Conservation (phyloP, 2,329 filamentous ascomycete genomes). For the Rhytidhysteron rufulum region DNA sequence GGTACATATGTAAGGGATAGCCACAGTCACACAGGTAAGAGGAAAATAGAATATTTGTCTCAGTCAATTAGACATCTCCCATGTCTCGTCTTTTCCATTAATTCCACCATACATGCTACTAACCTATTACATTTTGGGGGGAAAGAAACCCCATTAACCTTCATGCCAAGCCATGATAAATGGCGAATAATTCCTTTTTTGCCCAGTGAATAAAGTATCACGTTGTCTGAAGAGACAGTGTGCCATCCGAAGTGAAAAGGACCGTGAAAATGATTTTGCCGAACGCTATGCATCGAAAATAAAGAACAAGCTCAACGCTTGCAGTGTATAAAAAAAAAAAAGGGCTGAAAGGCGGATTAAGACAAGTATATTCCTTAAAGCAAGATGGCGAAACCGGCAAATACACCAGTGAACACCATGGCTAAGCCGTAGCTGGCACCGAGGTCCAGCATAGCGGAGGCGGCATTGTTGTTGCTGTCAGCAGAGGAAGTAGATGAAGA, state of each 20-base stretch:
- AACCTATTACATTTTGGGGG: too few relatives aligned
- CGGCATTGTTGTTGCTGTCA: slow-evolving; percentile 29
- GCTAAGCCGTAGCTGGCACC: slow-evolving; percentile 55
- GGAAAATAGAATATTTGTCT: too few relatives aligned
- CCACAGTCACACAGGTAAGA: too few relatives aligned
- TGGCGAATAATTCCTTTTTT: too few relatives aligned
- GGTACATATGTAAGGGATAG: too few relatives aligned
- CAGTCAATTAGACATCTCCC: too few relatives aligned
- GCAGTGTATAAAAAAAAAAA: background rate
- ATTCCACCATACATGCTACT: too few relatives aligned
- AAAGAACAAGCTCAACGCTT: background rate
- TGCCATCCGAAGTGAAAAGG: background rate
- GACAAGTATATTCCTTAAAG: slow-evolving; percentile 16
- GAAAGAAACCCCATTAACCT: too few relatives aligned
- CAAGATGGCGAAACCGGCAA: slow-evolving; percentile 53
- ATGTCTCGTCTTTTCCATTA: too few relatives aligned
- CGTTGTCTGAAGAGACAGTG: background rate
- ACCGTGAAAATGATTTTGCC: background rate
- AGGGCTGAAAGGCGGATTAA: background rate
- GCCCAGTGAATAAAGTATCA: too few relatives aligned
- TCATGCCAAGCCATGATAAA: too few relatives aligned
- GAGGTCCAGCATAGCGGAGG: slow-evolving; percentile 46
- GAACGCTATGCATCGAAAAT: background rate
- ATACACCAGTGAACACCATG: slow-evolving; percentile 51
- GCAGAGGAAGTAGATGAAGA: slow-evolving; percentile 18